These are phyloP conservation scores for Trebouxia sp. DNA, from an alignment of 139 green algal species.

Conservation along the genomic window DNA sequence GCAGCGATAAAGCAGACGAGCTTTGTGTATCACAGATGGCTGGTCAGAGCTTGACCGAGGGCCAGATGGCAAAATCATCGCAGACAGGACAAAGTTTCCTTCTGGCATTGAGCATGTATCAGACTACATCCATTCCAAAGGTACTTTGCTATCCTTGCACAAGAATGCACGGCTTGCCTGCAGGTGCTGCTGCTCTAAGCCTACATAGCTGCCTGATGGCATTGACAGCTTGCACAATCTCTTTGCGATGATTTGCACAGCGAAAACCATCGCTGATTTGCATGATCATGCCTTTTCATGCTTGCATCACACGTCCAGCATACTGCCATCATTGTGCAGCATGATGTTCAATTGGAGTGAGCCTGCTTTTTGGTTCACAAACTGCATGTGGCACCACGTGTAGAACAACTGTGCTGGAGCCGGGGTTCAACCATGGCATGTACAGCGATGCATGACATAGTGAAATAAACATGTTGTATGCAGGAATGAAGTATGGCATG, in stretches of 20 bases:
- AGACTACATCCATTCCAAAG: slow-evolving; percentile 43
- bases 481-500: background rate
- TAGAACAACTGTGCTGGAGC: background rate
- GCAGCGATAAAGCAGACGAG: background rate
- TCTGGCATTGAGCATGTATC: slow-evolving; percentile 37
- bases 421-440: background rate
- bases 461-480: background rate
- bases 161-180: background rate
- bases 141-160: background rate
- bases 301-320: background rate
- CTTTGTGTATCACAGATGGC: slow-evolving; percentile 8
- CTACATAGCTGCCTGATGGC: background rate
- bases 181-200: background rate
- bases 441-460: background rate
- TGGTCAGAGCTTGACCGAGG: slow-evolving; percentile 27
- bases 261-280: background rate
- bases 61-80: background rate
- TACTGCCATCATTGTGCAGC: background rate
- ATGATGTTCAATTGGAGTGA: background rate
- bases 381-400: background rate
- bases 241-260: background rate
- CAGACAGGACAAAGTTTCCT: slow-evolving; percentile 23
- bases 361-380: background rate
- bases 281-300: background rate
- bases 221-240: background rate